Evolutionary conservation across 2,329 filamentous ascomycete genomes (phyloP).

Genomic region (Fusarium verrucosum): DNA sequence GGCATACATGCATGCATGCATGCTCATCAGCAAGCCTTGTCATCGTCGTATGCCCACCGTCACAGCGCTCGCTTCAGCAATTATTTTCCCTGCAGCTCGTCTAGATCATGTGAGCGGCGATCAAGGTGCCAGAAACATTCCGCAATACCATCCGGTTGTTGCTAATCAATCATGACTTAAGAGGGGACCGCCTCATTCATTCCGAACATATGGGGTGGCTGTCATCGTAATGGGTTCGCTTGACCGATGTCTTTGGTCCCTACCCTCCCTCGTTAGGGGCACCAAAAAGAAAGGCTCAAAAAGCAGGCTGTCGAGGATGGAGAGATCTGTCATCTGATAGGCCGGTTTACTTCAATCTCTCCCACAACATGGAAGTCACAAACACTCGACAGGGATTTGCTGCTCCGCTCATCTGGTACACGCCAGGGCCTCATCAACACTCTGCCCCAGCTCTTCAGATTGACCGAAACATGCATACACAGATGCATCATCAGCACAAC

Average conservation of each 20-base stretch:
- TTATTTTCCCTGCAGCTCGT: slow-evolving; percentile 34
- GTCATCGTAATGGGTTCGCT: background rate
- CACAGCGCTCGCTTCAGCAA: background rate
- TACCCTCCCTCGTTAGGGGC: background rate
- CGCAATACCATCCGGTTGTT: background rate
- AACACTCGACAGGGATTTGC: slow-evolving; percentile 8
- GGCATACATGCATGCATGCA: too few species aligned
- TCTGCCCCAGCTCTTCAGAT: slow-evolving; percentile 1
- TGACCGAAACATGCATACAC: background rate
- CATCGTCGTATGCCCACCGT: background rate
- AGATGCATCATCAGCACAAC: background rate
- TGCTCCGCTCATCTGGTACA: background rate
- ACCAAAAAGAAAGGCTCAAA: background rate
- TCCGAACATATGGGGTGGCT: background rate
- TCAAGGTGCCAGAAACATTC: slow-evolving; percentile 7
- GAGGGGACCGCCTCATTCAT: background rate
- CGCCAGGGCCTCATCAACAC: slow-evolving; percentile 11
- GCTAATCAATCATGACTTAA: background rate
- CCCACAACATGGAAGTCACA: background rate
- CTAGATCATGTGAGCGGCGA: slow-evolving; percentile 39
- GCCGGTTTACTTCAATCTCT: slow-evolving; percentile 1
- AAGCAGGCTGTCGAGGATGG: background rate
- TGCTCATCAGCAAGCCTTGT: background rate
- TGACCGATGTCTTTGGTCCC: background rate
- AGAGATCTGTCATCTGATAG: slow-evolving; percentile 7